Evolutionary conservation across 2,329 filamentous ascomycete species (phyloP).

Genomic region (Arachnomyces sp.): DNA sequence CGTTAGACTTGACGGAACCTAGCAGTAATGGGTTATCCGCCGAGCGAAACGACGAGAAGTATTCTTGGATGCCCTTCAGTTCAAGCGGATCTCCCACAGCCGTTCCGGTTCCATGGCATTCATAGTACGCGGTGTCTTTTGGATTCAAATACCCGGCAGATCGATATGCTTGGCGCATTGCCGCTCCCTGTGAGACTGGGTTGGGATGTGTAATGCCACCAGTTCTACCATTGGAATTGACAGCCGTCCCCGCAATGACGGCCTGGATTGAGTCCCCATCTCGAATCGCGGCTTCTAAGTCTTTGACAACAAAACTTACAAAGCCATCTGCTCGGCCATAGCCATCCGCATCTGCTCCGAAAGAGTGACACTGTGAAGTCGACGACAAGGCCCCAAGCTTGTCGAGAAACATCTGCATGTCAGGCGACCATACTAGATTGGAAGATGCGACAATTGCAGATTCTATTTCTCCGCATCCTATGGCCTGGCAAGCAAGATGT

Average conservation of each 20-base stretch:
- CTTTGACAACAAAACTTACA: constrained; percentile 31
- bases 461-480: constrained; percentile 19
- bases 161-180: constrained; percentile 42
- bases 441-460: constrained; percentile 15
- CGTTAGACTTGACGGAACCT: constrained; percentile 5
- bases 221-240: constrained; percentile 36
- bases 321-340: constrained; percentile 34
- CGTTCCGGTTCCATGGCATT: constrained; percentile 9
- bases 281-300: constrained; percentile 28
- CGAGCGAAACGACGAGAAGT: constrained; percentile 12
- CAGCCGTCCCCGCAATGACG: constrained; percentile 28
- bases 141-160: constrained; percentile 21
- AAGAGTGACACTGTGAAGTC: constrained; percentile 18
- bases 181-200: constrained; percentile 9
- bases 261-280: constrained; percentile 30
- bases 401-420: constrained; percentile 14
- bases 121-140: constrained; percentile 6
- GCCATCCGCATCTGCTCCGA: constrained; percentile 28
- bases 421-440: constrained; percentile 20
- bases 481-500: constrained; percentile 23
- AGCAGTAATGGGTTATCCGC: constrained; percentile 4
- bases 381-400: constrained; percentile 11
- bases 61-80: constrained; percentile 17
- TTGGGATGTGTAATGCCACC: constrained; percentile 19
- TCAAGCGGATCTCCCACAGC: constrained; percentile 21